A percentile compares a stretch with the other conserved stretches of the same genome.
Evolutionary conservation across 129 eudicot species (phyloP).

Genomic region (Smallanthus sonchifolius): DNA sequence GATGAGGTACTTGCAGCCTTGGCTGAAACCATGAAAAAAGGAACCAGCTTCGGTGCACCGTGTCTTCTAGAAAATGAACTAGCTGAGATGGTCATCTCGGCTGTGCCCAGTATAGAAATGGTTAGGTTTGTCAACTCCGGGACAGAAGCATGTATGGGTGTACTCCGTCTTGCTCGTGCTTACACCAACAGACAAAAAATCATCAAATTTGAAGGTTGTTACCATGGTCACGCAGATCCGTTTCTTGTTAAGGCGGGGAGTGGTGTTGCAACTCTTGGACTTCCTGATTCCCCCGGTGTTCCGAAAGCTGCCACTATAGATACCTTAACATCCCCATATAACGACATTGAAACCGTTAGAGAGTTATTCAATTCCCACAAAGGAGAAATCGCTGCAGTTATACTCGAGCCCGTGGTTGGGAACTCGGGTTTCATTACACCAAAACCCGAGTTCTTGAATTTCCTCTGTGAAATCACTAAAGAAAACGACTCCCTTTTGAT

Average conservation of each 20-base stretch:
- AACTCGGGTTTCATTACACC: conserved; percentile 94
- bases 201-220: conserved; percentile 77
- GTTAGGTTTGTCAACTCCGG: conserved; percentile 96
- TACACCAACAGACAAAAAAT: conserved; percentile 60
- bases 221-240: conserved; percentile 87
- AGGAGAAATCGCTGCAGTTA: conserved; percentile 84
- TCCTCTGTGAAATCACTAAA: conserved; percentile 55
- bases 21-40: conserved; percentile 97
- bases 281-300: conserved; percentile 97
- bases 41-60: conserved; percentile 99
- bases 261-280: conserved; percentile 96
- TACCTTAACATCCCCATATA: conserved; percentile 81
- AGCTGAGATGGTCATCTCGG: conserved; percentile 84
- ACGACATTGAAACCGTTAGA: conserved; percentile 54
- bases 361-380: conserved; percentile 53
- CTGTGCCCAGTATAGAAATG: conserved; percentile 96
- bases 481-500: conserved; percentile 59
- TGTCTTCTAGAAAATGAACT: conserved; percentile 84
- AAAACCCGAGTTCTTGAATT: conserved; percentile 58
- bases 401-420: conserved; percentile 93
- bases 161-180: conserved; percentile 90
- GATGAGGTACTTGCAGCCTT: conserved; percentile 96
- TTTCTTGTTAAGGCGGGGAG: conserved; percentile 96
- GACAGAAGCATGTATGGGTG: conserved; percentile 99
- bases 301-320: conserved; percentile 63